Conservation (phyloP, 2,329 filamentous ascomycete species). For the Fusarium buharicum region DNA sequence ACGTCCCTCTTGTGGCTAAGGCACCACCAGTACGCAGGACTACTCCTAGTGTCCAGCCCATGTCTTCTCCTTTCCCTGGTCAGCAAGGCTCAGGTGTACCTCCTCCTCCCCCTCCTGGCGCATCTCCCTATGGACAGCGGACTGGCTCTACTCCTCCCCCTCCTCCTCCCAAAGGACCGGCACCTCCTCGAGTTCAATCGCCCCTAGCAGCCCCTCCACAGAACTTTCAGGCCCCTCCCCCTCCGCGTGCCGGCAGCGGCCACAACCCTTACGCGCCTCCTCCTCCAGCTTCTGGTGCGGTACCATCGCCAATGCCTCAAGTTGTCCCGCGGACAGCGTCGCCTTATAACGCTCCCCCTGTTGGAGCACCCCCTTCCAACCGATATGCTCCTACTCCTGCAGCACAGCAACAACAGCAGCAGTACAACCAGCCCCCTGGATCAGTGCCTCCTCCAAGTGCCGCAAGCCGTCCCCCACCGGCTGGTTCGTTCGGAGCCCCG, state of each 20-base stretch:
- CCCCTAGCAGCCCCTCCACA: slow-evolving; percentile 70
- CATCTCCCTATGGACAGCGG: slow-evolving; percentile 67
- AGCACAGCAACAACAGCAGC: slow-evolving; percentile 58
- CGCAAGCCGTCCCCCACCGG: slow-evolving; percentile 58
- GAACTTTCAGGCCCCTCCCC: slow-evolving; percentile 54
- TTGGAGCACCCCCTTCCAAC: slow-evolving; percentile 74
- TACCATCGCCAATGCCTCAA: slow-evolving; percentile 65
- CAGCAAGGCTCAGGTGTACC: slow-evolving; percentile 68
- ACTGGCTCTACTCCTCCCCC: slow-evolving; percentile 77
- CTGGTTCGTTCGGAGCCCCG: slow-evolving; percentile 56
- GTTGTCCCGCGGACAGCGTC: slow-evolving; percentile 79
- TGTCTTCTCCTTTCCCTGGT: slow-evolving; percentile 80
- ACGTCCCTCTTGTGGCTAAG: slow-evolving; percentile 87
- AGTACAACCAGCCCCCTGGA: slow-evolving; percentile 56
- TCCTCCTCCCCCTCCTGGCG: slow-evolving; percentile 57
- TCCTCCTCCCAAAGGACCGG: slow-evolving; percentile 84
- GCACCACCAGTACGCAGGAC: slow-evolving; percentile 72
- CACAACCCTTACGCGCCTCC: slow-evolving; percentile 63
- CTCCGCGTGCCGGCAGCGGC: slow-evolving; percentile 68
- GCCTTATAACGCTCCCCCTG: slow-evolving; percentile 85
- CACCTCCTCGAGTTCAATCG: slow-evolving; percentile 76
- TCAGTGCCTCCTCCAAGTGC: slow-evolving; percentile 55
- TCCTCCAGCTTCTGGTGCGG: slow-evolving; percentile 72
- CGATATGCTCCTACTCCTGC: slow-evolving; percentile 78
- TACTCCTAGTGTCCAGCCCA: slow-evolving; percentile 76